Percentiles rank a stretch among this genome's conserved stretches.
Evolutionary conservation across 257 asterid genomes (phyloP).

Genomic region (Solanum raphanifolium): DNA sequence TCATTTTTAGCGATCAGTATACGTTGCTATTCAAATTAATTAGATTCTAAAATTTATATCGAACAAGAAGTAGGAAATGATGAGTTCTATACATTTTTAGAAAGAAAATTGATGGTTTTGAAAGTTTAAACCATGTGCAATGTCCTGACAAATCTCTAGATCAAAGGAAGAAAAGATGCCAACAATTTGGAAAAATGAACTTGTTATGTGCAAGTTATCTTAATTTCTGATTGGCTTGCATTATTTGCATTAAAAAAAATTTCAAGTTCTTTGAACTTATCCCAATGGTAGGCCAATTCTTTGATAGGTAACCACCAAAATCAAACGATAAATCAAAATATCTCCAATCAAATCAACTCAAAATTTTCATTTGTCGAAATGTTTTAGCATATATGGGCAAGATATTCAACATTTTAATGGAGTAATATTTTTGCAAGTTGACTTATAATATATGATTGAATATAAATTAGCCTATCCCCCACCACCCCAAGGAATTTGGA

Average conservation of each 20-base stretch:
- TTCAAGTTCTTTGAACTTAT: not conserved
- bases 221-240: not conserved
- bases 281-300: conserved; percentile 4
- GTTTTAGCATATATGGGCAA: not conserved
- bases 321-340: not conserved
- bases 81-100: not conserved
- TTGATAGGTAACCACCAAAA: conserved; percentile 1
- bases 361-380: not conserved
- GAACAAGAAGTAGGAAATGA: not conserved
- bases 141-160: not conserved
- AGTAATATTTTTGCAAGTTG: not conserved
- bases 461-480: not conserved
- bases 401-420: not conserved
- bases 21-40: not conserved
- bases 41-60: not conserved
- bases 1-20: not conserved
- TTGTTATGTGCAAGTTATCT: not conserved
- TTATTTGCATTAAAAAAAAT: not conserved
- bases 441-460: not conserved
- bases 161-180: not conserved
- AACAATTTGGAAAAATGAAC: not conserved
- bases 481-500: not conserved
- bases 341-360: not conserved
- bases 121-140: not conserved
- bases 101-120: not conserved